Evolutionary conservation across 2,329 filamentous ascomycete species (phyloP).

Genomic region (Acephala macrosclerotiorum): DNA sequence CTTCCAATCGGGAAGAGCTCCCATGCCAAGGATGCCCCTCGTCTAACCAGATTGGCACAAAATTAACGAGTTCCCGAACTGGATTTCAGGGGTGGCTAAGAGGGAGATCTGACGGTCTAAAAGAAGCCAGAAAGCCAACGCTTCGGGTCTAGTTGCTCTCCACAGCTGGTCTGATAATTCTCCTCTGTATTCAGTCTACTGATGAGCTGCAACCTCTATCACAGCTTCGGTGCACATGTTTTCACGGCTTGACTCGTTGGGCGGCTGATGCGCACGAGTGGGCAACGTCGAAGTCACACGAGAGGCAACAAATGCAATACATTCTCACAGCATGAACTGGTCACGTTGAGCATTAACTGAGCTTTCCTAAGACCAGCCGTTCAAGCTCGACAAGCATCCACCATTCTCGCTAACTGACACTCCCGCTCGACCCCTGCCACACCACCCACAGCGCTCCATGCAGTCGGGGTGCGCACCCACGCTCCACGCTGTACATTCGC

Average conservation of each 20-base stretch:
- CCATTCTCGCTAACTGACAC: slow-evolving; percentile 25
- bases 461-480: neutral
- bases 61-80: slow-evolving; percentile 42
- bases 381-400: neutral
- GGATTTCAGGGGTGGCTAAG: too few species aligned
- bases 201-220: too few species aligned
- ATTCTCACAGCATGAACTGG: neutral
- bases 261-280: too few species aligned
- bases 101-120: too few species aligned
- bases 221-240: too few species aligned
- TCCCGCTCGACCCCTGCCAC: slow-evolving; percentile 14
- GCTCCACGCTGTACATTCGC: slow-evolving; percentile 31
- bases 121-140: too few species aligned
- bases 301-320: neutral
- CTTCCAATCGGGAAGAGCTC: slow-evolving; percentile 30
- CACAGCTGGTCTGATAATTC: too few species aligned
- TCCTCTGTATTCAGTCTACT: too few species aligned
- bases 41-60: slow-evolving; percentile 40
- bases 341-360: neutral
- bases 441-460: slow-evolving; percentile 1
- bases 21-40: neutral
- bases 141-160: too few species aligned
- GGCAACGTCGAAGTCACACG: too few species aligned
- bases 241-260: too few species aligned
- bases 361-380: slow-evolving; percentile 4